A percentile compares a stretch with the other conserved stretches of the same genome.
Conservation (phyloP, 108 stramenopile species). For the Cyclostephanos tholiformis region DNA sequence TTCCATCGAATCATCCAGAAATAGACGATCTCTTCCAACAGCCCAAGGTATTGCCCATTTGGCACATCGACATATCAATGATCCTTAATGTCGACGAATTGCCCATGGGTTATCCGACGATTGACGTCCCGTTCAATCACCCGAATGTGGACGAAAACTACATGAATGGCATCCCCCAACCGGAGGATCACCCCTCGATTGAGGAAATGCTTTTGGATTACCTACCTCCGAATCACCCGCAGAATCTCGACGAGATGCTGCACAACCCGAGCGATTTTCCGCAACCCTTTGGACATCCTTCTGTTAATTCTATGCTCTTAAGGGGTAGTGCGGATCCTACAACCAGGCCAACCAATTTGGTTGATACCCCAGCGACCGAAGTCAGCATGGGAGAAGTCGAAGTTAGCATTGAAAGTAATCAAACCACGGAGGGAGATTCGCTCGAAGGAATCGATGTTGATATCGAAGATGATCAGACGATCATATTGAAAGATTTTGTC, state of each 20-base stretch:
- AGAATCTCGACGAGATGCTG: constrained; percentile 14
- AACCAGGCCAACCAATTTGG: no score
- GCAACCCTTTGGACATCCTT: constrained; percentile 4
- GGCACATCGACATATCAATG: constrained; percentile 11
- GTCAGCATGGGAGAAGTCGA: not conserved
- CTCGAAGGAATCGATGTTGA: no score
- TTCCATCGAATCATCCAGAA: constrained; percentile 6
- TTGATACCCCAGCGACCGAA: no score
- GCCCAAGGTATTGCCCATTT: not conserved
- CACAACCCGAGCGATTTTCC: not conserved
- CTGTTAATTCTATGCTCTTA: not conserved
- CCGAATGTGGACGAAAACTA: constrained; percentile 3
- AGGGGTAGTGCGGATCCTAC: not conserved
- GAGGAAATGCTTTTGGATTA: constrained; percentile 7
- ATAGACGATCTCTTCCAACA: not conserved
- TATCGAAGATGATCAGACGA: no score
- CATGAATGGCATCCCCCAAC: not conserved
- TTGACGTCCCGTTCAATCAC: not conserved
- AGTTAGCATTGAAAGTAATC: no score
- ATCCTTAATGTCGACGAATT: constrained; percentile 5
- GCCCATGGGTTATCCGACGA: not conserved
- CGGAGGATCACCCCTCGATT: constrained; percentile 4
- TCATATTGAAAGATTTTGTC: no score
- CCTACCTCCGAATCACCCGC: constrained; percentile 4
- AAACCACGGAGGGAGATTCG: no score